Conservation (phyloP, 2,329 filamentous ascomycete genomes). For the Ophiostoma triangulosporum region DNA sequence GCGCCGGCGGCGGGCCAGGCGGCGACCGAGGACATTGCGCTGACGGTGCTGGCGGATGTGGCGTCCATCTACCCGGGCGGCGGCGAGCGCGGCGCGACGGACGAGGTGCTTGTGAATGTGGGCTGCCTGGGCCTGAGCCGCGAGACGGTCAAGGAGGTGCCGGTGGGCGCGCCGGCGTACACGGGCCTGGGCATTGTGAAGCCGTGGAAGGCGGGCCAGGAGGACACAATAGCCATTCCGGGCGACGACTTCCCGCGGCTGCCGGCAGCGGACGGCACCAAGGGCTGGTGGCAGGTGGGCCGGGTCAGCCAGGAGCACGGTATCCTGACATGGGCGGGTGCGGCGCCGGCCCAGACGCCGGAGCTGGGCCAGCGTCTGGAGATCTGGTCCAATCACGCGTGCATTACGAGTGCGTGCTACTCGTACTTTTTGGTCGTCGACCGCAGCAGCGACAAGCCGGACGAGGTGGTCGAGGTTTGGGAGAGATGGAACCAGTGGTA, state of each 20-base stretch:
- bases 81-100: slow-evolving; percentile 33
- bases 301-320: slow-evolving; percentile 70
- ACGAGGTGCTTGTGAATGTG: slow-evolving; percentile 55
- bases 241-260: slow-evolving; percentile 18
- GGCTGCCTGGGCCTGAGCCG: slow-evolving; percentile 58
- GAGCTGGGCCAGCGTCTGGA: slow-evolving; percentile 53
- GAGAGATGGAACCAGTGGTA: slow-evolving; percentile 57
- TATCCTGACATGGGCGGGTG: slow-evolving; percentile 46
- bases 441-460: slow-evolving; percentile 36
- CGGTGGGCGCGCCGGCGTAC: slow-evolving; percentile 28
- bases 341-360: slow-evolving; percentile 27
- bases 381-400: slow-evolving; percentile 72
- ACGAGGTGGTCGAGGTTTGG: slow-evolving; percentile 65
- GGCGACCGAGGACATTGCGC: slow-evolving; percentile 40
- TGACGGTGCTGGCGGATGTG: slow-evolving; percentile 60
- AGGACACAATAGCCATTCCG: neutral
- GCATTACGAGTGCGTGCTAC: slow-evolving; percentile 58
- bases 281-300: slow-evolving; percentile 51
- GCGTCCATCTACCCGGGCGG: slow-evolving; percentile 52
- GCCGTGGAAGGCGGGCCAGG: slow-evolving; percentile 30
- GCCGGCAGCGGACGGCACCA: slow-evolving; percentile 19
- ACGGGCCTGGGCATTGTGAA: slow-evolving; percentile 56
- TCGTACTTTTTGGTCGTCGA: slow-evolving; percentile 65
- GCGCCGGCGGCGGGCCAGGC: slow-evolving; percentile 18
- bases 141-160: slow-evolving; percentile 49